phyloP scores from a whole-genome alignment of 257 asterid genomes.

The Linderniella brevidens region DNA sequence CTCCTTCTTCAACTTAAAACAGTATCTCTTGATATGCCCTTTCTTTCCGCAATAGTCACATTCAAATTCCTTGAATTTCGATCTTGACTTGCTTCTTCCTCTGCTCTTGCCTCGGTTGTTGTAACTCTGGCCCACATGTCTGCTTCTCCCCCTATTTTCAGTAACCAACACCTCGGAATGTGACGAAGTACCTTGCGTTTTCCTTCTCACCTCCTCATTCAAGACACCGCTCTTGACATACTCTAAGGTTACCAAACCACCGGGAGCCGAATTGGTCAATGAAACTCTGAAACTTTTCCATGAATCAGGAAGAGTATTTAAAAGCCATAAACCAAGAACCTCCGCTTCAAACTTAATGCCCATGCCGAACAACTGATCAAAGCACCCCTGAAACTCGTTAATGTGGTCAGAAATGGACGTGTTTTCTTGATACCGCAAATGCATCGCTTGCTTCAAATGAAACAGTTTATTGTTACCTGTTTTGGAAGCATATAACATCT shows the following conservation, averaged over 20 bases:
- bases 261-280: not conserved
- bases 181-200: conserved; percentile 1
- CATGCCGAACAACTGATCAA: not conserved
- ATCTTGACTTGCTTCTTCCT: not conserved
- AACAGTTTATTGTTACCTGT: not conserved
- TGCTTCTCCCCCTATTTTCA: conserved; percentile 1
- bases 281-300: not conserved
- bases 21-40: too few species aligned
- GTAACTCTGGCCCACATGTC: not conserved
- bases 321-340: not conserved
- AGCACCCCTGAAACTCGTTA: not conserved
- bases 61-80: too few species aligned
- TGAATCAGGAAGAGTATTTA: too few species aligned
- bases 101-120: not conserved
- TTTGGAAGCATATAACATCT: not conserved
- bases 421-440: too few species aligned
- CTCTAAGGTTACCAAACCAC: not conserved
- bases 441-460: too few species aligned
- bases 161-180: not conserved
- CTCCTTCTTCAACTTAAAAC: not conserved
- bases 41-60: too few species aligned
- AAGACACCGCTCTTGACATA: not conserved
- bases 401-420: too few species aligned
- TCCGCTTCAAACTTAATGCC: not conserved
- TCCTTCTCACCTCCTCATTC: conserved; percentile 1